phyloP scores from a whole-genome alignment of 768 basidiomycete genomes.

The Auricularia auricula-judae region DNA sequence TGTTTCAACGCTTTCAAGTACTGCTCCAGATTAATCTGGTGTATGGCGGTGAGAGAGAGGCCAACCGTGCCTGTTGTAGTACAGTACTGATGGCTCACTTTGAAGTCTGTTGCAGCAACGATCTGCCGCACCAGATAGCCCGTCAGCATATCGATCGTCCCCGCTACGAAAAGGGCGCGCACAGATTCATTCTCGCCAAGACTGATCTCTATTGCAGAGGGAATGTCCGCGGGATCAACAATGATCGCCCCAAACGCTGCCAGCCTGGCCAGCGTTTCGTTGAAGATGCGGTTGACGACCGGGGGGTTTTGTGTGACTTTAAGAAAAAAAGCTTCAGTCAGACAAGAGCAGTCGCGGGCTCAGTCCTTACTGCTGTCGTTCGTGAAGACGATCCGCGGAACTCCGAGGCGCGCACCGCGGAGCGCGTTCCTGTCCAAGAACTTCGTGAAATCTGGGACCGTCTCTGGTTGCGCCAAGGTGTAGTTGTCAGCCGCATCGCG shows the following conservation, averaged over 20 bases:
- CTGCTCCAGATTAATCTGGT: slow-evolving; percentile 30
- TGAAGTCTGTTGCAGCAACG: slow-evolving; percentile 46
- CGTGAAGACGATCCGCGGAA: slow-evolving; percentile 30
- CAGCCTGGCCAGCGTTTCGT: slow-evolving; percentile 27
- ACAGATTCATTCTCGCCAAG: slow-evolving; percentile 33
- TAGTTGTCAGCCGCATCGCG: slow-evolving; percentile 30
- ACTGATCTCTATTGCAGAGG: slow-evolving; percentile 42
- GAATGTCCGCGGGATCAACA: slow-evolving; percentile 52
- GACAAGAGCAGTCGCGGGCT: neutral
- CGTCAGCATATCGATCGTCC: neutral
- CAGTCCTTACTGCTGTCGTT: slow-evolving; percentile 11
- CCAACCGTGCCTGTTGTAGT: too few species aligned
- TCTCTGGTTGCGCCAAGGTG: slow-evolving; percentile 31
- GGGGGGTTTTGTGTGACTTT: slow-evolving; percentile 14
- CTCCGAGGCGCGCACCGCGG: slow-evolving; percentile 37
- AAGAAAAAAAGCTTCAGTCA: too few species aligned
- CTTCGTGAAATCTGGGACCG: slow-evolving; percentile 44
- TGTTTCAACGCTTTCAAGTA: slow-evolving; percentile 36
- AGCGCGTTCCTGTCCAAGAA: slow-evolving; percentile 40
- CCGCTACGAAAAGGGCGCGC: neutral
- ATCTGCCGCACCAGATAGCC: slow-evolving; percentile 10
- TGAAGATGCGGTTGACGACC: slow-evolving; percentile 24
- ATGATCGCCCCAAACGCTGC: slow-evolving; percentile 34
- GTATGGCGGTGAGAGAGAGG: too few species aligned
- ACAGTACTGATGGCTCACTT: slow-evolving; percentile 23